Percentiles rank a stretch among this genome's conserved stretches.
Evolutionary conservation across 768 basidiomycete genomes (phyloP).

Genomic region (Boletus eberwhitei): DNA sequence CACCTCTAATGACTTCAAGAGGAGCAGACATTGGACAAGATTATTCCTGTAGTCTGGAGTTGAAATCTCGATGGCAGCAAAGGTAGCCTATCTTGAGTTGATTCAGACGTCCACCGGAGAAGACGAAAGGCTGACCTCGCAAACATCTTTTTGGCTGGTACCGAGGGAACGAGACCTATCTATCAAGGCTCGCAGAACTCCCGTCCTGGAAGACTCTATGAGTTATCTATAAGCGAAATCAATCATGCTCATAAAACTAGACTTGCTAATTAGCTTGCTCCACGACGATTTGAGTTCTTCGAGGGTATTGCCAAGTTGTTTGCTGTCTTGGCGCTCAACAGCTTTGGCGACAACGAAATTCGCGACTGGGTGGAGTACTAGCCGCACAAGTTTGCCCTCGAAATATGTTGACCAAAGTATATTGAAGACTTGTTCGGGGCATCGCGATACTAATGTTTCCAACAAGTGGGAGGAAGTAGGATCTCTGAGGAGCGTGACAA

Average conservation of each 20-base stretch:
- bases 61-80: conserved; percentile 54
- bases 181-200: conserved; percentile 72
- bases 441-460: conserved; percentile 70
- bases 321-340: conserved; percentile 54
- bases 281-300: conserved; percentile 58
- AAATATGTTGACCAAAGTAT: conserved; percentile 80
- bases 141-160: conserved; percentile 45
- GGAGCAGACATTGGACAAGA: conserved; percentile 68
- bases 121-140: conserved; percentile 47
- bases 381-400: conserved; percentile 60
- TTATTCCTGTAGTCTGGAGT: conserved; percentile 45
- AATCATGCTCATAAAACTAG: not conserved
- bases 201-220: conserved; percentile 66
- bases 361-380: conserved; percentile 85
- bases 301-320: conserved; percentile 53
- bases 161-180: conserved; percentile 58
- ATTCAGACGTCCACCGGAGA: not conserved
- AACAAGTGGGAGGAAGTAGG: conserved; percentile 86
- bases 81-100: conserved; percentile 48
- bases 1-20: conserved; percentile 50
- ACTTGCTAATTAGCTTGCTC: conserved; percentile 68
- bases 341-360: conserved; percentile 91
- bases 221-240: conserved; percentile 1
- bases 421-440: conserved; percentile 58
- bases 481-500: conserved; percentile 79